Base-by-base conservation (phyloP, 176 grass and related monocot genomes). In the Elaeis guineensis region DNA sequence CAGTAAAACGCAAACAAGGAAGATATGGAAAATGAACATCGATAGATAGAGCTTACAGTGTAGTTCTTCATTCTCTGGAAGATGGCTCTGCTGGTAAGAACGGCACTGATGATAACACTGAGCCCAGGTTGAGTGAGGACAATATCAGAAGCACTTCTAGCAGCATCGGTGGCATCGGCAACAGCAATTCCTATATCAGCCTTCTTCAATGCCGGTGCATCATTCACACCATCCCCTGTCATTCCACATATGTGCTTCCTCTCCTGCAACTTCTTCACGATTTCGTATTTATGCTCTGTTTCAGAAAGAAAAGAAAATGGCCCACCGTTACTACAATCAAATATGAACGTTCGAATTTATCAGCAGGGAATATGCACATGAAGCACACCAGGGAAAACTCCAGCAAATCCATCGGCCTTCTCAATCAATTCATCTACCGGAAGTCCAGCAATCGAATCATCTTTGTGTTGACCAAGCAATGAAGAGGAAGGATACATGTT, bases 31-130 rank as follows among this genome's bases (percentile, higher is more conserved):
- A 30, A 55, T 28, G 51, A 44, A 3, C 35, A 12, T 44, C 54
- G 18, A 67, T 24, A 79, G 66, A 70, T 54, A 20, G 63, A 67
- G 69, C 91, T 80, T 30, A 96, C 91, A 2, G 91, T 96, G 58
- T 96, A 96, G 51, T 96, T 96, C 74, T 96, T 96, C 91, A 96
- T 96, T 77, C 91, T 90, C 68, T 96, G 91, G 72, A 96, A 96
- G 72, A 96, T 96, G 75, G 86, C 90, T 79, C 91, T 80, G 68
- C 91, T 96, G 52, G 91, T 96, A 62, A 96, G 86, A 16, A 96
- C 91, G 71, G 91, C 91, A 17, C 83, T 87, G 73, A 96, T 96
- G 49, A 96, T 96, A 62, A 96, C 91, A 61, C 91, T 96, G 16
- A 96, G 91, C 77, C 91, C 91, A 69, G 91, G 91, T 62, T 96